Evolutionary conservation across 768 basidiomycete genomes (phyloP).

Genomic region (Hericium coralloides): DNA sequence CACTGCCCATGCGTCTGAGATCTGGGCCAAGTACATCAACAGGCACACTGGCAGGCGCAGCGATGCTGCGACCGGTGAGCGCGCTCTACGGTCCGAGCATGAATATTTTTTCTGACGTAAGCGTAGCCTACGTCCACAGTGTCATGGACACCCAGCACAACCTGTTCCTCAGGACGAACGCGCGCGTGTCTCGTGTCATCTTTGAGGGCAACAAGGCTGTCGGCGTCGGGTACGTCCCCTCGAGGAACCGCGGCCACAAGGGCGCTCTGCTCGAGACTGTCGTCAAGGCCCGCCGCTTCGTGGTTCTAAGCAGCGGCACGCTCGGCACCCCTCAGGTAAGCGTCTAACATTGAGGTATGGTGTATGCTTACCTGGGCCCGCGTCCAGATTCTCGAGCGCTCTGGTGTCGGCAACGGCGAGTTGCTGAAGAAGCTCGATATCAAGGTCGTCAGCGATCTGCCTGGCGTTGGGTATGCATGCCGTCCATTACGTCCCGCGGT

Average conservation of each 20-base stretch:
- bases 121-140: constrained; percentile 55
- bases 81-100: neutral
- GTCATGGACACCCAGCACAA: constrained; percentile 63
- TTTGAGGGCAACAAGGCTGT: constrained; percentile 68
- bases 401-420: constrained; percentile 51
- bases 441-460: constrained; percentile 59
- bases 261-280: constrained; percentile 51
- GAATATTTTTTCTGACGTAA: neutral
- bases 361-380: neutral
- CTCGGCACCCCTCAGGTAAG: constrained; percentile 52
- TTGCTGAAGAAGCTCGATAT: constrained; percentile 49
- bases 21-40: constrained; percentile 75
- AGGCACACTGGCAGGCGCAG: constrained; percentile 63
- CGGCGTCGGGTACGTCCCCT: constrained; percentile 60
- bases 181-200: constrained; percentile 60
- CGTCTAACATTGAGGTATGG: neutral
- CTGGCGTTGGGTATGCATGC: constrained; percentile 51
- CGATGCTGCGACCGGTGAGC: constrained; percentile 55
- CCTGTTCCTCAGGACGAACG: constrained; percentile 56
- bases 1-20: constrained; percentile 55
- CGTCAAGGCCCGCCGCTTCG: constrained; percentile 45
- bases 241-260: constrained; percentile 46
- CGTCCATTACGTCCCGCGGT: neutral
- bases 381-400: constrained; percentile 57
- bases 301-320: constrained; percentile 58